Base-by-base conservation (phyloP, 352 stramenopile genomes). In the Pythium rhizo-oryzae region DNA sequence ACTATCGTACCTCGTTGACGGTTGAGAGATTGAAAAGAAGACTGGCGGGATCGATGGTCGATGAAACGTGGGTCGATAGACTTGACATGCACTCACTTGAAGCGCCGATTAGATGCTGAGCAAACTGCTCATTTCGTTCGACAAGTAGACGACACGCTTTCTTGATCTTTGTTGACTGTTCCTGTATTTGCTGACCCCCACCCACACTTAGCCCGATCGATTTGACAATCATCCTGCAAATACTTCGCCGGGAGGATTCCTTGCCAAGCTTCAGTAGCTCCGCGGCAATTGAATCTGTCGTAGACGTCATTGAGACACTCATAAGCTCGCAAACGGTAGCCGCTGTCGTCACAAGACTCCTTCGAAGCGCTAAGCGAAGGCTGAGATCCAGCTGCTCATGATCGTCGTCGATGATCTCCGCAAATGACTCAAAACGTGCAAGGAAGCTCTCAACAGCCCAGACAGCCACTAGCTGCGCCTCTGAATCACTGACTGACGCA, bases 381-480 rank as follows among this genome's bases (percentile, higher is more conserved):
- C 37, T 47, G 24, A 72, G 25, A 37, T 59, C 24, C 2, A 72
- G 19, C 1, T n/a, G 16, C 12, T 37, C 12, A 19, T 21, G 49
- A 18, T 37, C 30, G 1, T 67, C 58, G 9, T 24, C 15, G 28
- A 60, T 58, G 8, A 74, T 19, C 0, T 51, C 28, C 21, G 52
- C 13, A 7, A 74, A 11, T 7, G 46, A 33, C 9, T 61, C 18
- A 23, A 65, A 69, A n/a, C 62, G 44, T 28, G 16, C 19, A 8
- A 69, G 33, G 23, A 74, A 62, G 11, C 28, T 62, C 8, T 37
- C n/a, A 25, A 65, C 24, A 21, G 67, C 67, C 55, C 39, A 69
- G 4, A 37, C 28, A 8, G 61, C 33, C 23, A 49, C 59, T 25
- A 62, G 25, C 43, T 68, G 66, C 1, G 21, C 28, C 8, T 47